These are phyloP conservation scores for Durusdinium trenchii DNA, from an alignment of 73 alveolate genomes.

Conservation along the genomic window DNA sequence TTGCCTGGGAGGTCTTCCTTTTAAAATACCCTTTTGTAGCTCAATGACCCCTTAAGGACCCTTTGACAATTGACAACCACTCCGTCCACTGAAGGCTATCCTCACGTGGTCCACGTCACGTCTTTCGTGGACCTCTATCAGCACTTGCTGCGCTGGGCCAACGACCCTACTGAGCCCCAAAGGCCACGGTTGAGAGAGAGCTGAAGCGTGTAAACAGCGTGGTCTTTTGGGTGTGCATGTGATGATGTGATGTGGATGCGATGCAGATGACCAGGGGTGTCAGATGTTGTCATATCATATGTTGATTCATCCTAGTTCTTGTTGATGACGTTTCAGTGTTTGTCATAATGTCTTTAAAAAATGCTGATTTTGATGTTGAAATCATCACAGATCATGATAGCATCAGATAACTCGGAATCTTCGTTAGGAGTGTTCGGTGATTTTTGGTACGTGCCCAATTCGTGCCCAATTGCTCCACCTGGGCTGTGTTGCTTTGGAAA, in stretches of 20 bases:
- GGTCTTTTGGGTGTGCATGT: not conserved
- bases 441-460: no score
- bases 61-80: not conserved
- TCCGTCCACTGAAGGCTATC: slow-evolving; percentile 37
- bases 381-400: no score
- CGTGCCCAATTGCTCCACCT: no score
- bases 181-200: not conserved
- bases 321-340: no score
- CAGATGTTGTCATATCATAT: not conserved
- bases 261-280: not conserved
- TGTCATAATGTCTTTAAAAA: no score
- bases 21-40: not conserved
- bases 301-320: not conserved
- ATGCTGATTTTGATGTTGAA: no score
- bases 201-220: not conserved
- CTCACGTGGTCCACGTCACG: slow-evolving; percentile 58
- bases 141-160: slow-evolving; percentile 29
- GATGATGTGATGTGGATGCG: not conserved
- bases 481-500: no score
- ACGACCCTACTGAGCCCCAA: not conserved
- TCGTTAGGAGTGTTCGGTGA: no score
- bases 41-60: not conserved
- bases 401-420: no score
- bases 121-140: slow-evolving; percentile 71
- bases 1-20: not conserved